Base-by-base conservation (phyloP, 2,329 filamentous ascomycete species). In the Aspergillus uvarum region DNA sequence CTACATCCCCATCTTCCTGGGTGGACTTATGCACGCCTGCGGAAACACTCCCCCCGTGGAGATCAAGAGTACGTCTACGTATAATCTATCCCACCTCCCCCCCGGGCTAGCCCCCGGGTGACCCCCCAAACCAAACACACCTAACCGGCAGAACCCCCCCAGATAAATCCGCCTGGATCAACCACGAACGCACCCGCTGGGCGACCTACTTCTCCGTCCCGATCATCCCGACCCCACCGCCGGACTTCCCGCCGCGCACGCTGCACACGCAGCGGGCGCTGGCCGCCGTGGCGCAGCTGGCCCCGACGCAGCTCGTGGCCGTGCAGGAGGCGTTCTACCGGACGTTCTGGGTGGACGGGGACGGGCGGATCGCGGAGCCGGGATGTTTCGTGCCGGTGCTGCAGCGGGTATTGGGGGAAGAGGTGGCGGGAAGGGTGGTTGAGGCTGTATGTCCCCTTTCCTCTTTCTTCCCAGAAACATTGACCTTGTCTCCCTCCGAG, bases 121-220 rank as follows among this genome's bases (percentile, higher is more conserved):
- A 56, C 54, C 32, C 26, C 7, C n/a, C 2, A 22, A 50, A 12
- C 5, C n/a, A 51, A 31, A 57, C 12, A 24, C 32, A 53, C 4
- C 31, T 32, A 32, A 42, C 24, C 22, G 14, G 54, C 51, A 44
- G 51, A 26, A 16, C 12, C 54, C 11, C 47, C 19, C 48, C 11
- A 85, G 84, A 88, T 74, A 88, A 88, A 73, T 81, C 80, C 68
- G 77, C 80, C 72, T 88, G 82, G 81, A 83, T 86, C 60, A 70
- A 77, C 38, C 56, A 60, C 12, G 84, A 88, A 65, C 82, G 85
- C 16, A 49, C 72, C 21, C 83, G 85, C 59, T 86, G 82, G 82
- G 75, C 83, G 1, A 73, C 73, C 10, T 73, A 76, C 59, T 84
- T 87, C 74, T 75, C 80, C 38, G 77, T 88, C 49, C 85, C 86